phyloP scores from a whole-genome alignment of 352 stramenopile species.

The Lagenidium giganteum region DNA sequence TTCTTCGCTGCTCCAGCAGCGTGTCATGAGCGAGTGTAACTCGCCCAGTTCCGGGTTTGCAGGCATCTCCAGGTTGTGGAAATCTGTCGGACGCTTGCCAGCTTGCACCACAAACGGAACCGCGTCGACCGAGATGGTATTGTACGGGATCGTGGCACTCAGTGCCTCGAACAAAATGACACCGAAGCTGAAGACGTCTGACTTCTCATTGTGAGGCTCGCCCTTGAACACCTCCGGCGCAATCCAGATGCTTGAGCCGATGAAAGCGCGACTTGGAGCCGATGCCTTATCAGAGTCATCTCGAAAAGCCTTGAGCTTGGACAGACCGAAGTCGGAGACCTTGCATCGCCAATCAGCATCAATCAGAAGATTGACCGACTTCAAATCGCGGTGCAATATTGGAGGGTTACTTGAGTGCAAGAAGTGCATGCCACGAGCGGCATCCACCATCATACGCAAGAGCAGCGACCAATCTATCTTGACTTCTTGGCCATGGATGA shows the following conservation, averaged over 20 bases:
- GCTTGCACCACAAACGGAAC: constrained; percentile 77
- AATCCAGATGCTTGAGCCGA: constrained; percentile 90
- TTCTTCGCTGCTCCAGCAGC: constrained; percentile 75
- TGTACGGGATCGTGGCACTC: constrained; percentile 59
- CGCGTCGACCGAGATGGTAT: constrained; percentile 74
- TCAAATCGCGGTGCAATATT: constrained; percentile 88
- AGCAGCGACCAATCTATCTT: constrained; percentile 86
- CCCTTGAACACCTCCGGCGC: constrained; percentile 88
- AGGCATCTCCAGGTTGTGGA: constrained; percentile 49
- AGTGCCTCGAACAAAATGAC: constrained; percentile 77
- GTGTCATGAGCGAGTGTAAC: constrained; percentile 58
- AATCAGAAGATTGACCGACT: constrained; percentile 88
- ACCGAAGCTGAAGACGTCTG: constrained; percentile 87
- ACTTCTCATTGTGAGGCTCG: constrained; percentile 81
- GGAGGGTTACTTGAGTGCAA: constrained; percentile 84
- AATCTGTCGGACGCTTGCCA: constrained; percentile 76
- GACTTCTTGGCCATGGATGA: constrained; percentile 71
- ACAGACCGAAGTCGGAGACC: constrained; percentile 87
- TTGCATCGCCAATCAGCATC: constrained; percentile 87
- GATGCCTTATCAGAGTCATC: constrained; percentile 38
- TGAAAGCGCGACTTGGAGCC: constrained; percentile 42
- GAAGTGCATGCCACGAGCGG: constrained; percentile 87
- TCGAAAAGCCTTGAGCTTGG: constrained; percentile 76
- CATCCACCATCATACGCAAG: constrained; percentile 85
- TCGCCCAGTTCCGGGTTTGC: constrained; percentile 54